Percentiles rank a stretch among this genome's conserved stretches.
These are phyloP conservation scores for Hypholoma sublateritium DNA, from an alignment of 768 basidiomycete species.

Conservation along the genomic window DNA sequence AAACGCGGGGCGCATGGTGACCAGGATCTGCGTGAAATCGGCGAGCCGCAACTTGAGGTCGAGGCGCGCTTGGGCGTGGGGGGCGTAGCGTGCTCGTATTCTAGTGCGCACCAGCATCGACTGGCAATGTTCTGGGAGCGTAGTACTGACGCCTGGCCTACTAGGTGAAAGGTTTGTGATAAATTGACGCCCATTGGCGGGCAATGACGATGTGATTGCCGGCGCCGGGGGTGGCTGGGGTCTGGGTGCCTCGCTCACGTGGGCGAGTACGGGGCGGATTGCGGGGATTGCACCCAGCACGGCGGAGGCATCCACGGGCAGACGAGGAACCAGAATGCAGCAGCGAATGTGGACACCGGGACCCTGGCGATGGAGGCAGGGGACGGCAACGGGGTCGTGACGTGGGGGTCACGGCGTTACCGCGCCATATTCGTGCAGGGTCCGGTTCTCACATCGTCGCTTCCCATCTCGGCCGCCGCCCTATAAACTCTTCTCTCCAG, in stretches of 20 bases:
- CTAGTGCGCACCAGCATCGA: too few species aligned
- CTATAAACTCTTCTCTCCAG: background rate
- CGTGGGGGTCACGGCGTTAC: background rate
- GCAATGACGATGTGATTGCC: background rate
- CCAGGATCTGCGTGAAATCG: too few species aligned
- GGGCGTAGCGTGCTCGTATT: too few species aligned
- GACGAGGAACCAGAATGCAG: too few species aligned
- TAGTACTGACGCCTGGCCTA: too few species aligned
- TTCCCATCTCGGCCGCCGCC: background rate
- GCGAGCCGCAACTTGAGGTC: too few species aligned
- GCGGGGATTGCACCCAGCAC: background rate
- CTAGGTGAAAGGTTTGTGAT: background rate
- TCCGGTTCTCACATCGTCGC: background rate
- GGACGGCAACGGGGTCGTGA: background rate
- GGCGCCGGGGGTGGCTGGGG: background rate
- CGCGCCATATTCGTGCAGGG: background rate
- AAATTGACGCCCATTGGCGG: background rate
- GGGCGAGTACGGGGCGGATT: background rate
- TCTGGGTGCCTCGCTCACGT: background rate
- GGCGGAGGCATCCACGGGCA: background rate
- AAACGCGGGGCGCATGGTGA: too few species aligned
- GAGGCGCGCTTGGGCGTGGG: too few species aligned
- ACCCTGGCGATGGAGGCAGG: background rate
- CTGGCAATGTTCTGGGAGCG: too few species aligned
- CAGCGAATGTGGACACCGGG: too few species aligned